Evolutionary conservation across 73 alveolate genomes (phyloP), one percentile per base, ranked within the genome.

Genomic region (Breviolum minutum): DNA sequence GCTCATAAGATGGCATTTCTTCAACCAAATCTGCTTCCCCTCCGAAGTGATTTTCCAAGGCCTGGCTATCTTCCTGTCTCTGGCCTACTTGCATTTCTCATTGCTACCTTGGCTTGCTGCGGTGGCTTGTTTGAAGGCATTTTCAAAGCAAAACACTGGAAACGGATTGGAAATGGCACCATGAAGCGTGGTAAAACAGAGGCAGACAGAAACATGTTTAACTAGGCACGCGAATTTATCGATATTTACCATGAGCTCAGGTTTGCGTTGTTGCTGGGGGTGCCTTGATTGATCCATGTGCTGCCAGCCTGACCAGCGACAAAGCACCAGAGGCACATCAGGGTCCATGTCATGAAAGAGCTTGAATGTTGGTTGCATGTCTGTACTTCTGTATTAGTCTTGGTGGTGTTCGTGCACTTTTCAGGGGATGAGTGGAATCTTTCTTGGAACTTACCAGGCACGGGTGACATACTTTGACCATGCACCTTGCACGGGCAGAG

Each of bases 381-480:
- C 20, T 22, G 24, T 26, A 81, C 64, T 14, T 68, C 24, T 68
- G 17, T 68, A 2, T 68, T 68, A 14, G 2, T 17, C 24, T 12
- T 76, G 86, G 86, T 76, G 86, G 77, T 68, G 77, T 68, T 68
- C 2, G 8, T 68, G 17, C 24, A 6, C 63, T 29, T 12, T 10
- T 32, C 98, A 92, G 98, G 98, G 98, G 77, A 62, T 74, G 81
- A 92, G 98, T 54, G 98, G 98, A 14, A 81, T 92, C 73, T 92
- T 74, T n/a, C 60, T 92, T 30, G 98, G 98, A 20, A 69, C 80
- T 54, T 92, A 92, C 66, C 98, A 92, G 98, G 98, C 81, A 12
- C 76, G 64, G 29, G n/a, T 63, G 62, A 22, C 48, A 22, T n/a
- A n/a, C n/a, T 40, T 40, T 40, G 54, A 40, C 54, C 82, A 71